phyloP scores from a whole-genome alignment of 441 rosid species.

The Biscutella auriculata region DNA sequence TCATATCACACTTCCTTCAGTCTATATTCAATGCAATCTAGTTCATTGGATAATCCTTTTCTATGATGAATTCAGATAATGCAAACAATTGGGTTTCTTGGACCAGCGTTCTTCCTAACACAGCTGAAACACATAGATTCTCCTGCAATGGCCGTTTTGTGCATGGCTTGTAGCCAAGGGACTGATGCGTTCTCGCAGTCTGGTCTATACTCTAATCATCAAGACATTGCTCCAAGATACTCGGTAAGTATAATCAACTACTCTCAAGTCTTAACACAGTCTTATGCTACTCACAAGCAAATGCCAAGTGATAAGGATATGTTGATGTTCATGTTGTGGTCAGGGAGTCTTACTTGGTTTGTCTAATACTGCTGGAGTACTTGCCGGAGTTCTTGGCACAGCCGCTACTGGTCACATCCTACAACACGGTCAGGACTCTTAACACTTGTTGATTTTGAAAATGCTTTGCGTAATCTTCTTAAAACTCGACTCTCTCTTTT shows the following conservation, averaged over 20 bases:
- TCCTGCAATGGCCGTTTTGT: slow-evolving; percentile 83
- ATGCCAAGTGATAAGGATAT: background rate
- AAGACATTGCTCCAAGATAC: slow-evolving; percentile 91
- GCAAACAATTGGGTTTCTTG: slow-evolving; percentile 94
- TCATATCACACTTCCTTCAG: background rate
- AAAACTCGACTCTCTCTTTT: background rate
- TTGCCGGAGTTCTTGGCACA: slow-evolving; percentile 90
- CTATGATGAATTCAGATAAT: slow-evolving; percentile 44
- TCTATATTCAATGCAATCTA: background rate
- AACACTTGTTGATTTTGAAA: background rate
- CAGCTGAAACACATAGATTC: slow-evolving; percentile 83
- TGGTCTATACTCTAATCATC: slow-evolving; percentile 86
- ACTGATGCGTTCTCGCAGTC: slow-evolving; percentile 90
- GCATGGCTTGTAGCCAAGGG: slow-evolving; percentile 96
- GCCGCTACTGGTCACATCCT: slow-evolving; percentile 91
- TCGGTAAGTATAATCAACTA: slow-evolving; percentile 42
- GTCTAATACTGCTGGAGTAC: slow-evolving; percentile 84
- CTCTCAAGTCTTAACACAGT: background rate
- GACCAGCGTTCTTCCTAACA: slow-evolving; percentile 91
- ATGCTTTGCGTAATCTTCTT: background rate
- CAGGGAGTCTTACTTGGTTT: slow-evolving; percentile 88
- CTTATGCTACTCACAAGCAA: background rate
- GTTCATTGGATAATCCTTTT: background rate
- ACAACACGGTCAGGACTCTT: slow-evolving; percentile 52
- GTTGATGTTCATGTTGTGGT: background rate